Conservation (phyloP, 352 stramenopile genomes). For the Phytopythium mirpurense region DNA sequence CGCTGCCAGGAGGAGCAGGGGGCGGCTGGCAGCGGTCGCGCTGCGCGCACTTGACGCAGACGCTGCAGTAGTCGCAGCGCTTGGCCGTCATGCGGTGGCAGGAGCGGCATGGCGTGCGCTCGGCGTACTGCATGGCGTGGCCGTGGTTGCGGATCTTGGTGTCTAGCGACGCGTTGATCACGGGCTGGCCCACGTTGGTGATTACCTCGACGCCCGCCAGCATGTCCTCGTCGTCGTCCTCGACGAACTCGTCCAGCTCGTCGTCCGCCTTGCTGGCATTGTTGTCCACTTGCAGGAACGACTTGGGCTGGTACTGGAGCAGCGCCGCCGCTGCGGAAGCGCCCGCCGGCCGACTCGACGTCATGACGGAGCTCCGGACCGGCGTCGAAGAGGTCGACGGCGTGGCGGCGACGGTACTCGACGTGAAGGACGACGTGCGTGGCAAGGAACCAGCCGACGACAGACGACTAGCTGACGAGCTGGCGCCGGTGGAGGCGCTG, state of each 20-base stretch:
- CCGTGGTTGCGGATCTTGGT: conserved; percentile 65
- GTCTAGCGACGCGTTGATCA: conserved; percentile 63
- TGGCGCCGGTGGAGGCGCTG: conserved; percentile 6
- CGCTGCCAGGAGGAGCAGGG: not conserved
- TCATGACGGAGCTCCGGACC: not conserved
- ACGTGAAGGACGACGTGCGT: conserved; percentile 19
- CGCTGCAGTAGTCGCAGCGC: conserved; percentile 56
- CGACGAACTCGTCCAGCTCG: conserved; percentile 52
- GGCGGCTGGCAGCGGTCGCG: conserved; percentile 49
- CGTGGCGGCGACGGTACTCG: not conserved
- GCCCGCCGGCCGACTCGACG: not conserved
- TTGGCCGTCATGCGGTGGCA: conserved; percentile 78
- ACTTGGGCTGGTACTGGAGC: conserved; percentile 73
- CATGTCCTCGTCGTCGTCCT: conserved; percentile 47
- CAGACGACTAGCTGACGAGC: not conserved
- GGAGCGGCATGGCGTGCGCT: conserved; percentile 54
- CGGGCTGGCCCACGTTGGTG: conserved; percentile 69
- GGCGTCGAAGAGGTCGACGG: conserved; percentile 10
- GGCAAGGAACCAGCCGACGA: not conserved
- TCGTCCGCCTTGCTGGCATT: conserved; percentile 31
- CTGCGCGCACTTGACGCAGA: conserved; percentile 72
- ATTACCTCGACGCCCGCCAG: conserved; percentile 57
- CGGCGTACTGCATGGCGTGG: conserved; percentile 69
- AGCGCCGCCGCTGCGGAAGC: conserved; percentile 30
- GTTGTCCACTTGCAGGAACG: conserved; percentile 52